Evolutionary conservation across 164 flowering plant species (phyloP).

Genomic region (Kingdonia uniflora): DNA sequence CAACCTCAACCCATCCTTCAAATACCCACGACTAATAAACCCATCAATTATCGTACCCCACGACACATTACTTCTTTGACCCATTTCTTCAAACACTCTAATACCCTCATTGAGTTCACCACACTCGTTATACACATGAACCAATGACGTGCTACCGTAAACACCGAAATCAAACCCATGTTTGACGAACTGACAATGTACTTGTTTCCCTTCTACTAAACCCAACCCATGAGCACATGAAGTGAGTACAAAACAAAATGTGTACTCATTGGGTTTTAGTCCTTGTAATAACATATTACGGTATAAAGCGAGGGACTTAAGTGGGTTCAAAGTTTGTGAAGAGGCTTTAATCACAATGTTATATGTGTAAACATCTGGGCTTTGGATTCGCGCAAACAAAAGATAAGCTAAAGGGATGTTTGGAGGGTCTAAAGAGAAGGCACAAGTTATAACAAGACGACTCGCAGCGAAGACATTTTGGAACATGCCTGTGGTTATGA

Average conservation of each 20-base stretch:
- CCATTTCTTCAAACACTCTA: constrained; percentile 13
- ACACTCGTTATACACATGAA: constrained; percentile 16
- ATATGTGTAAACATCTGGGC: constrained; percentile 16
- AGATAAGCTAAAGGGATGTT: constrained; percentile 7
- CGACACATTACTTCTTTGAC: constrained; percentile 9
- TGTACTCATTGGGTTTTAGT: constrained; percentile 18
- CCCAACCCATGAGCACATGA: constrained; percentile 9
- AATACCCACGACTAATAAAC: constrained; percentile 3
- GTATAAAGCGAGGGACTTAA: constrained; percentile 7
- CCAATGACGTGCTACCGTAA: constrained; percentile 11
- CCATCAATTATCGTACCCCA: constrained; percentile 16
- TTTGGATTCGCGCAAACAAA: constrained; percentile 12
- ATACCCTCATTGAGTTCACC: not conserved
- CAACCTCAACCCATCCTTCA: constrained; percentile 6
- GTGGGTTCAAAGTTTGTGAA: constrained; percentile 9
- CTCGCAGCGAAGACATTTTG: constrained; percentile 10
- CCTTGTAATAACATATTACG: constrained; percentile 9
- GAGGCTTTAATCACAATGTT: constrained; percentile 13
- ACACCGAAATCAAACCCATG: constrained; percentile 6
- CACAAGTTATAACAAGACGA: constrained; percentile 10
- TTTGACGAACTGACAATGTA: constrained; percentile 14
- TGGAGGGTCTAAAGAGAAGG: constrained; percentile 6
- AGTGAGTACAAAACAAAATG: constrained; percentile 17
- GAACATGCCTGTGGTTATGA: constrained; percentile 11
- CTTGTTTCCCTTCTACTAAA: constrained; percentile 13